Percentiles rank a stretch among this genome's conserved stretches.
phyloP scores from a whole-genome alignment of 805 yeast genomes.

The Komagataella pastoris region DNA sequence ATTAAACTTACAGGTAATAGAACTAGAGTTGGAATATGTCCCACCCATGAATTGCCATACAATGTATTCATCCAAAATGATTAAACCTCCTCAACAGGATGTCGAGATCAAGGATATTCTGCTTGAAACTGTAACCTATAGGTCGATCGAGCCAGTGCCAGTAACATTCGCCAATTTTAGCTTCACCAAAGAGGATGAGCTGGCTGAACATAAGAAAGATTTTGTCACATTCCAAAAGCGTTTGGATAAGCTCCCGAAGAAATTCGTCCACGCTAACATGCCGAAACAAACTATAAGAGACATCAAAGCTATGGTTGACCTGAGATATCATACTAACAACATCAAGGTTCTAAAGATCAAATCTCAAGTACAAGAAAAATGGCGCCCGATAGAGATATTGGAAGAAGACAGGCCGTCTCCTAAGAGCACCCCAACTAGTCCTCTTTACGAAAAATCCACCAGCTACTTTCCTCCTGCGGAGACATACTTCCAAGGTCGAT shows the following conservation, averaged over 20 bases:
- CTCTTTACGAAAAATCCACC: neutral
- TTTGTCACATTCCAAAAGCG: neutral
- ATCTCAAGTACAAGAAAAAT: neutral
- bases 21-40: conserved; percentile 3
- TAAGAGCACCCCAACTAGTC: neutral
- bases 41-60: neutral
- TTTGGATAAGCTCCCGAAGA: neutral
- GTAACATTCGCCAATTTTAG: neutral
- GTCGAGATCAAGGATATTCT: neutral
- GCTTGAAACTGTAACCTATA: neutral
- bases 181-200: neutral
- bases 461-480: neutral
- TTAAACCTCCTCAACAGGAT: neutral
- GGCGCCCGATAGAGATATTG: neutral
- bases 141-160: neutral
- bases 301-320: neutral
- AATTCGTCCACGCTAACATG: neutral
- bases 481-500: neutral
- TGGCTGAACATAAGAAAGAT: neutral
- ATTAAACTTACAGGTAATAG: conserved; percentile 1
- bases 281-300: neutral
- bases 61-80: neutral
- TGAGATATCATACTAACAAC: neutral
- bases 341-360: neutral
- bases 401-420: neutral